phyloP scores from a whole-genome alignment of 306 rosid genomes.

The Abrus precatorius region DNA sequence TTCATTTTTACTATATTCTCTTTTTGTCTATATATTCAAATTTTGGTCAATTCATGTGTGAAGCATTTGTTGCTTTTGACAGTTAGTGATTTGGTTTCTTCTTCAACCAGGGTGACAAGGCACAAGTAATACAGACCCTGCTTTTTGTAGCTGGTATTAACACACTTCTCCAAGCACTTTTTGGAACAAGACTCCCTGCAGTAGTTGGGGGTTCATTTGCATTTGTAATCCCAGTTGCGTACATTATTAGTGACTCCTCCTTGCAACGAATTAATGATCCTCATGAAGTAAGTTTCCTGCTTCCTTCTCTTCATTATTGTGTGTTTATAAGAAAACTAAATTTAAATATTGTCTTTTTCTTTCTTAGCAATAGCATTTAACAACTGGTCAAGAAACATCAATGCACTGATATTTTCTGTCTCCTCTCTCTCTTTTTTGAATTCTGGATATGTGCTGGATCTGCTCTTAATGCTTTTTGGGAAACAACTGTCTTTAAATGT shows the following conservation, averaged over 20 bases:
- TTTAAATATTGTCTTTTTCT: neutral
- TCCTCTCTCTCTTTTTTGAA: slow-evolving; percentile 6
- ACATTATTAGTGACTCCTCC: slow-evolving; percentile 70
- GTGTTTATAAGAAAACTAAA: neutral
- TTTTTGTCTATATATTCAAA: neutral
- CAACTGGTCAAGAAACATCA: neutral
- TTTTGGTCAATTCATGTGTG: slow-evolving; percentile 8
- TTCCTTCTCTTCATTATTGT: neutral
- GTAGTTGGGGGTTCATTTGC: slow-evolving; percentile 92
- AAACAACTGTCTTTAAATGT: neutral
- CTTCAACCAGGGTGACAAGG: slow-evolving; percentile 77
- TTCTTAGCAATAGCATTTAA: neutral
- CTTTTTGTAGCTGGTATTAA: slow-evolving; percentile 86
- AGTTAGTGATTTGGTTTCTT: slow-evolving; percentile 39
- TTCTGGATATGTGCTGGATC: neutral
- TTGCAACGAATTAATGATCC: slow-evolving; percentile 65
- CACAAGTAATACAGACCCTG: slow-evolving; percentile 81
- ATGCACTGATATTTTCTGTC: slow-evolving; percentile 3
- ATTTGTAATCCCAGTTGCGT: slow-evolving; percentile 73
- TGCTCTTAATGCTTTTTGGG: neutral
- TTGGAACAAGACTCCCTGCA: slow-evolving; percentile 86
- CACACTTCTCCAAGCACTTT: slow-evolving; percentile 92
- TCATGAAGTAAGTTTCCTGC: slow-evolving; percentile 69
- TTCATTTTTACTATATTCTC: too few species aligned
- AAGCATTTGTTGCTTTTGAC: neutral